These are phyloP conservation scores for Solanum hybrid DNA, from an alignment of 305 asterid genomes.

Conservation along the genomic window DNA sequence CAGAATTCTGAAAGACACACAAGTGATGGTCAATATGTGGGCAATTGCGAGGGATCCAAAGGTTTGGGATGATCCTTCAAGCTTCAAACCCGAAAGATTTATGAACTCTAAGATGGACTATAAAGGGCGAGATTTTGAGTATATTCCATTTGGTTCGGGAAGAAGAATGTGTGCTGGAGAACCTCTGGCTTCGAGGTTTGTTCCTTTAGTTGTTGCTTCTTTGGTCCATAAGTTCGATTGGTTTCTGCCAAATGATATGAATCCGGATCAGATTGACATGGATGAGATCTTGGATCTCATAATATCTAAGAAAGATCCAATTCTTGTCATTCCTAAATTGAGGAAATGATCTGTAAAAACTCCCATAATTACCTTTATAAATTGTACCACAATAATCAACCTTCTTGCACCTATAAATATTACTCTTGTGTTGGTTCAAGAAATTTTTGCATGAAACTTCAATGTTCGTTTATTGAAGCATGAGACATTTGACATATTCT, in stretches of 20 bases:
- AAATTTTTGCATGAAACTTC: not conserved
- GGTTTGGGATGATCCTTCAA: conserved; percentile 18
- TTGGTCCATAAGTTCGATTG: conserved; percentile 37
- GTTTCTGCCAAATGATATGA: conserved; percentile 8
- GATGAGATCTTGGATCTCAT: not conserved
- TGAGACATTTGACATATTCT: no score
- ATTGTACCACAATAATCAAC: not conserved
- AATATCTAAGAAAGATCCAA: not conserved
- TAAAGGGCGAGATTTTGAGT: conserved; percentile 30
- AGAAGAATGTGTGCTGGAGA: conserved; percentile 50
- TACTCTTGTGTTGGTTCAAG: not conserved
- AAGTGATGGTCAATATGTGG: conserved; percentile 31
- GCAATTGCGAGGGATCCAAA: conserved; percentile 15
- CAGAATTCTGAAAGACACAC: conserved; percentile 34
- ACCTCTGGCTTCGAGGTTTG: conserved; percentile 41
- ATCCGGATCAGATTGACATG: not conserved
- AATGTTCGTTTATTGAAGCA: not conserved
- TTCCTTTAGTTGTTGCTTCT: conserved; percentile 41
- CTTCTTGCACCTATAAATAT: not conserved
- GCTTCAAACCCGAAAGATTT: not conserved
- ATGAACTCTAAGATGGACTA: conserved; percentile 22
- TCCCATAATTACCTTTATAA: not conserved
- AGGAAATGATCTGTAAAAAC: not conserved
- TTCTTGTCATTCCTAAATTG: not conserved
- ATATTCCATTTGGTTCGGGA: conserved; percentile 52